Evolutionary conservation across 306 rosid species (phyloP), one percentile per base, ranked within the genome.

Genomic region (Astragalus glycyphyllos): DNA sequence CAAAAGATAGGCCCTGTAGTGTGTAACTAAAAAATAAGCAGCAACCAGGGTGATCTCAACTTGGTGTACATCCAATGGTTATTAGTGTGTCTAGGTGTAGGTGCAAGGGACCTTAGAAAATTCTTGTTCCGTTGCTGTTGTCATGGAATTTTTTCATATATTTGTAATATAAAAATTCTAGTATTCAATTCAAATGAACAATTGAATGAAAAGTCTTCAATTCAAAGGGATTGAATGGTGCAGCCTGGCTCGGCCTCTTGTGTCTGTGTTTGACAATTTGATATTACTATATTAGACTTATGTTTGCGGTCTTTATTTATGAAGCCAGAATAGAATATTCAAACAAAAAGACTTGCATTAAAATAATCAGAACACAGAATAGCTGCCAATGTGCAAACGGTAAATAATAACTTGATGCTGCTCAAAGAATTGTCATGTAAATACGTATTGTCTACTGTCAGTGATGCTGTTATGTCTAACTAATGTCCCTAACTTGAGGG

Each of bases 81-180:
- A 46, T 58, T 66, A 37, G 50, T 11, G 64, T 69, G 79, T 61
- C 59, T 68, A n/a, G n/a, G 61, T 56, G 64, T 68, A 71, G 64
- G 55, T 34, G 68, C 56, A 60, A 40, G 58, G 68, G 29, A 53
- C 5, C 5, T 8, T 14, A 48, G 81, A 42, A 78, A 57, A 76
- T 77, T 84, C 78, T 76, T 80, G 72, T 64, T 45, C 38, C 60
- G 44, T 49, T 61, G 44, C 12, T 57, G 31, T 57, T 78, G 70
- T 50, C 40, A 64, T 67, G 54, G 38, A 56, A 77, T 74, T 80
- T 80, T 80, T 84, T 38, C 48, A 73, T 68, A 48, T 61, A 42
- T 70, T 74, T 80, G 84, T 80, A 70, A 80, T 16, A 65, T 69
- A 77, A 2, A 26, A 63, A 59, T 58, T 38, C 15, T 50, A 55